Conservation (phyloP, 257 asterid species). For the Orobanche coerulescens region DNA sequence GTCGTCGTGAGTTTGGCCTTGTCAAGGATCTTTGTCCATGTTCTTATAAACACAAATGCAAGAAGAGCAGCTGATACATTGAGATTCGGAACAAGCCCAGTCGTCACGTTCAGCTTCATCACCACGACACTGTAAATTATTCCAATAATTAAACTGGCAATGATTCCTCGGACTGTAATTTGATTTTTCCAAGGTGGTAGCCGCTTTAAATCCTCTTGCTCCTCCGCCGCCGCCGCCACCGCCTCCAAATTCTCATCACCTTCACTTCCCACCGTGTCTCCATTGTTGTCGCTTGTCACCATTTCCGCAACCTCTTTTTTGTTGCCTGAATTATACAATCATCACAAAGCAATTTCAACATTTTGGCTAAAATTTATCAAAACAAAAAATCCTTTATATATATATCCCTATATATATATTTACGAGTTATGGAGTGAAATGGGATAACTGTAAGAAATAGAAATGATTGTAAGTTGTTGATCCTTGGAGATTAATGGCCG, state of each 20-base stretch:
- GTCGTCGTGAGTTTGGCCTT: constrained; percentile 42
- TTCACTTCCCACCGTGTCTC: constrained; percentile 24
- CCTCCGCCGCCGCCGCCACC: not conserved
- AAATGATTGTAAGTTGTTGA: too few relatives aligned
- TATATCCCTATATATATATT: too few relatives aligned
- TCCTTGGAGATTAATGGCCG: too few relatives aligned
- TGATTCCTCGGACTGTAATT: constrained; percentile 57
- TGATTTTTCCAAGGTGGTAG: constrained; percentile 73
- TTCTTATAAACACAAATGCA: constrained; percentile 53
- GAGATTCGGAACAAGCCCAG: constrained; percentile 81
- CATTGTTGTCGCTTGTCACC: constrained; percentile 23
- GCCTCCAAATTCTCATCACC: constrained; percentile 18
- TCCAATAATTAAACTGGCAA: constrained; percentile 63
- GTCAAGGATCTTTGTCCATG: constrained; percentile 68
- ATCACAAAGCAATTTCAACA: constrained; percentile 9
- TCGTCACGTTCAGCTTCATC: constrained; percentile 68
- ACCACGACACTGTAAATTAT: constrained; percentile 58
- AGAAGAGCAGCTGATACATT: constrained; percentile 91
- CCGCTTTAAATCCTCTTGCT: constrained; percentile 35
- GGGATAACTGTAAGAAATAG: too few relatives aligned
- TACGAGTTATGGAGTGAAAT: too few relatives aligned
- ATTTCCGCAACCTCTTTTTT: constrained; percentile 12
- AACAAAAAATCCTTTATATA: too few relatives aligned
- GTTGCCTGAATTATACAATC: not conserved
- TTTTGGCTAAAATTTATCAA: too few relatives aligned